A percentile compares a stretch with the other conserved stretches of the same genome.
phyloP scores from a whole-genome alignment of 208 protist genomes.

The Naegleria gruberi region DNA sequence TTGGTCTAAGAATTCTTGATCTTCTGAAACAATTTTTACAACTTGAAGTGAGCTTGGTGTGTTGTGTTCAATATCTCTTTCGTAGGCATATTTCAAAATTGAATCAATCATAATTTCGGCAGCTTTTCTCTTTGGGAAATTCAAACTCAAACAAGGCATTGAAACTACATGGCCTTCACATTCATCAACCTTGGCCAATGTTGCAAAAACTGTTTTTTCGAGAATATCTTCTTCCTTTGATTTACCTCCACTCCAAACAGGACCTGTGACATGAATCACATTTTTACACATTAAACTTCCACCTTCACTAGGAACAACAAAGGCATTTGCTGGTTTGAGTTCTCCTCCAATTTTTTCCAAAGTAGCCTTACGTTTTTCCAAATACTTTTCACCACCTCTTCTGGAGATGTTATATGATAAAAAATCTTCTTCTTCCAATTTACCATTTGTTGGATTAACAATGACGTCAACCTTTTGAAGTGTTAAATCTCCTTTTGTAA shows the following conservation, averaged over 20 bases:
- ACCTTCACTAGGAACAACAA: neutral
- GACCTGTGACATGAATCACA: neutral
- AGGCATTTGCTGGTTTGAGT: neutral
- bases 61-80: neutral
- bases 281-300: neutral
- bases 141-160: neutral
- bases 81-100: neutral
- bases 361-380: neutral
- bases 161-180: neutral
- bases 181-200: neutral
- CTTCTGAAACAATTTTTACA: neutral
- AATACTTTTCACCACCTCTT: neutral
- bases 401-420: neutral
- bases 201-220: neutral
- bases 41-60: neutral
- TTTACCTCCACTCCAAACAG: neutral
- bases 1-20: neutral
- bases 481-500: neutral
- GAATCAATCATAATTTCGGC: neutral
- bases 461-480: neutral
- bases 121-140: neutral
- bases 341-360: neutral
- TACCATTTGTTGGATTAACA: neutral
- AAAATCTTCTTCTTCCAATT: neutral
- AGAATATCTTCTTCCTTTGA: neutral